Base-by-base conservation (phyloP, 148 eudicot genomes). In the Vaccinium macrocarpon region DNA sequence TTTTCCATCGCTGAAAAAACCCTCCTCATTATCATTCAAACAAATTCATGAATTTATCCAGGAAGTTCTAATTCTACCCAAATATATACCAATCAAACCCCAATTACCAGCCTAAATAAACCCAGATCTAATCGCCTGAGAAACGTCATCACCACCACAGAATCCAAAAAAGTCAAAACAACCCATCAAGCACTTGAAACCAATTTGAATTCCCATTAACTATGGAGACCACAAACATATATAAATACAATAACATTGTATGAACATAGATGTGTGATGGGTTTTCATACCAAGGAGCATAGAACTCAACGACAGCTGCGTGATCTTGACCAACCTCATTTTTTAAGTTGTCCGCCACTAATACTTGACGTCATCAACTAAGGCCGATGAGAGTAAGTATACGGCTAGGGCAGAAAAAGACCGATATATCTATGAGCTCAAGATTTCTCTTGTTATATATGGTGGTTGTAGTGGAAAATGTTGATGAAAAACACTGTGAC, bases 261-360 rank as follows among this genome's bases (percentile, higher is more conserved):
- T 13, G 8, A 1, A 56, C 12, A 27, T 2, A 1, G 64, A 78
- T 29, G 8, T 13, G 29, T 29, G 64, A 78, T 53, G 62, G 18
- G 27, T 71, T 56, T 25, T 29, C 19, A 5, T 88, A 95, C 99
- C 99, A 96, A 81, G 99, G 99, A 91, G 99, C 98, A 82, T 96
- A 96, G 88, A 96, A 96, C 82, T 96, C 98, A 72, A 96, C 93
- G 84, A 96, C 97, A 82, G 98, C 97, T 81, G 79, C 99, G 18
- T 93, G 95, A 95, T 96, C 98, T 86, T 91, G 91, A 71, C 99
- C 99, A 86, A 96, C 94, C 81, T 95, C 96, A 74, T 96, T 91
- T 78, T 96, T 96, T 85, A 96, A 96, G 81, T 92, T 96, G 0
- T 95, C 98, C 84, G 92, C 91, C 19, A 98, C 92, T 90, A 96